Evolutionary conservation across 345 rosid genomes (phyloP).

Genomic region (Euphorbia lathyris): DNA sequence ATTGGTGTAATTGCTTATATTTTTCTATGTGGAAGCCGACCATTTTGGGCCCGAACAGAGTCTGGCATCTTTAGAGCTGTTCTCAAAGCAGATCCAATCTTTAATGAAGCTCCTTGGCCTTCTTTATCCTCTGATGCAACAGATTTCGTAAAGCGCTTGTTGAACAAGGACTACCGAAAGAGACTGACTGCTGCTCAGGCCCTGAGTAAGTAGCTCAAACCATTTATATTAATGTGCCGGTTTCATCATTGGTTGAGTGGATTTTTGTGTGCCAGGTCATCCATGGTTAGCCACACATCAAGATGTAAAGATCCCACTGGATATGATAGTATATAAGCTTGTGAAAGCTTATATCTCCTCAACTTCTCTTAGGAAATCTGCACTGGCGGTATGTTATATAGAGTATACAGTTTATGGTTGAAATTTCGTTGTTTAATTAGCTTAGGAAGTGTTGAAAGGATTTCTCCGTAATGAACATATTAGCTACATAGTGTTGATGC

Average conservation of each 20-base stretch:
- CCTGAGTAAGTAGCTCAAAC: slow-evolving; percentile 55
- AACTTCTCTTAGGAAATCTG: slow-evolving; percentile 69
- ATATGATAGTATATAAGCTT: slow-evolving; percentile 71
- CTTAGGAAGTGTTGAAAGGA: not conserved
- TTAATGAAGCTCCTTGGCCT: slow-evolving; percentile 95
- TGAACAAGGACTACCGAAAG: slow-evolving; percentile 90
- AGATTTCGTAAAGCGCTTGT: slow-evolving; percentile 81
- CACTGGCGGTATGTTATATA: slow-evolving; percentile 52
- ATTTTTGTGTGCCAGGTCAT: slow-evolving; percentile 54
- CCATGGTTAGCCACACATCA: slow-evolving; percentile 80
- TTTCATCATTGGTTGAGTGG: slow-evolving; percentile 4
- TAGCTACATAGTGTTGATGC: not conserved
- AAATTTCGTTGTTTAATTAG: slow-evolving; percentile 1
- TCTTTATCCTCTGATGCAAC: slow-evolving; percentile 75
- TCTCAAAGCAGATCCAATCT: slow-evolving; percentile 87
- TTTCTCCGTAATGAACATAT: too few relatives aligned
- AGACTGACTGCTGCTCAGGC: slow-evolving; percentile 96
- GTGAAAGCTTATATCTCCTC: slow-evolving; percentile 63
- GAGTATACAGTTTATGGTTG: not conserved
- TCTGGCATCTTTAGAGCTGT: slow-evolving; percentile 98
- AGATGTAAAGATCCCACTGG: slow-evolving; percentile 72
- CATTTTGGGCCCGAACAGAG: slow-evolving; percentile 97
- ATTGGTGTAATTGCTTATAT: slow-evolving; percentile 95
- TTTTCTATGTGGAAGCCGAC: slow-evolving; percentile 91
- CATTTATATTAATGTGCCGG: not conserved